phyloP scores from a whole-genome alignment of 2,329 filamentous ascomycete genomes.

The Periconia sp. region DNA sequence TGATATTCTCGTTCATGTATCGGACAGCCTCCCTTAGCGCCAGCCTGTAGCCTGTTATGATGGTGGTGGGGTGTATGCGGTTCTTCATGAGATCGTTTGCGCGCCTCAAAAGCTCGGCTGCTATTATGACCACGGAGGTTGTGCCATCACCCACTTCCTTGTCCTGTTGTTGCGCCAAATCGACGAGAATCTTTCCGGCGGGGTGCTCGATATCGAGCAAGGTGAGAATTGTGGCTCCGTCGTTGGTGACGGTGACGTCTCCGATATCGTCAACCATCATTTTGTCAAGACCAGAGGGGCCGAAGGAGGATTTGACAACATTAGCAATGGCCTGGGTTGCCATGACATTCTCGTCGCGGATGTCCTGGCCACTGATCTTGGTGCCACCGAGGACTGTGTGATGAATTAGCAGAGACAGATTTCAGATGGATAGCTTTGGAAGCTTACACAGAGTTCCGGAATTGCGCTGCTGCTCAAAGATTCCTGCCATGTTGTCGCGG shows the following conservation, averaged over 20 bases:
- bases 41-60: slow-evolving; percentile 96
- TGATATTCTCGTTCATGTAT: slow-evolving; percentile 98
- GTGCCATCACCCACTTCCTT: slow-evolving; percentile 99
- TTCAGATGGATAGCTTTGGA: slow-evolving; percentile 3
- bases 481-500: slow-evolving; percentile 72
- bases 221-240: slow-evolving; percentile 94
- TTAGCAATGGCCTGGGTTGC: slow-evolving; percentile 97
- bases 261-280: slow-evolving; percentile 99
- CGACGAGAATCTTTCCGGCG: slow-evolving; percentile 96
- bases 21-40: slow-evolving; percentile 94
- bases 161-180: slow-evolving; percentile 96
- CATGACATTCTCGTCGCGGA: slow-evolving; percentile 95
- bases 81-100: slow-evolving; percentile 99
- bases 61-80: slow-evolving; percentile 98
- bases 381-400: slow-evolving; percentile 80
- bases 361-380: slow-evolving; percentile 96
- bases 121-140: slow-evolving; percentile 96
- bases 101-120: slow-evolving; percentile 87
- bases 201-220: slow-evolving; percentile 97
- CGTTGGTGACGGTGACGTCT: slow-evolving; percentile 98
- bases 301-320: slow-evolving; percentile 98
- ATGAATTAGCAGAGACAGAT: slow-evolving; percentile 23
- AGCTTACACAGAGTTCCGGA: slow-evolving; percentile 80
- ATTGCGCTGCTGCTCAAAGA: slow-evolving; percentile 94
- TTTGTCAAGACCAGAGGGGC: slow-evolving; percentile 95